These are phyloP conservation scores for Suhomyces bokatorum DNA, from an alignment of 1,139 yeast genomes.

Conservation along the genomic window DNA sequence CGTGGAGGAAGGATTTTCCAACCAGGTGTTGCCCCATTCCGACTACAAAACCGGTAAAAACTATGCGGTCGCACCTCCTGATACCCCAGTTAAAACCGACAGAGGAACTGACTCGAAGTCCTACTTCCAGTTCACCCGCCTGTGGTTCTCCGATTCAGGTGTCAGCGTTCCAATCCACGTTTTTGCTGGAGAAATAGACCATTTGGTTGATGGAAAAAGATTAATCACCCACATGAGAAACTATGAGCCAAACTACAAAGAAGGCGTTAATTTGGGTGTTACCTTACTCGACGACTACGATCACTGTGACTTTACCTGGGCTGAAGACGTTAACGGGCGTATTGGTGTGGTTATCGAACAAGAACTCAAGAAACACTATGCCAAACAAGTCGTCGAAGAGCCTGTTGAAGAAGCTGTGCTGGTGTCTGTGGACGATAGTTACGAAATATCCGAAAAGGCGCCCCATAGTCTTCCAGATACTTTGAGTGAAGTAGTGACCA, in stretches of 20 bases:
- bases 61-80: constrained; percentile 14
- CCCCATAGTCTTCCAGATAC: neutral
- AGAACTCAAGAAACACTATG: constrained; percentile 3
- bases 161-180: constrained; percentile 55
- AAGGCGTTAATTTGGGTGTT: constrained; percentile 39
- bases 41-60: constrained; percentile 36
- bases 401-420: neutral
- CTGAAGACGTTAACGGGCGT: constrained; percentile 45
- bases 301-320: constrained; percentile 60
- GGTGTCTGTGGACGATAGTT: neutral
- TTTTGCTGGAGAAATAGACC: constrained; percentile 64
- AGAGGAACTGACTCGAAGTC: constrained; percentile 43
- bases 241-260: constrained; percentile 47
- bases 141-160: constrained; percentile 53
- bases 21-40: constrained; percentile 36
- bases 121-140: constrained; percentile 48
- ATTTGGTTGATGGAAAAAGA: constrained; percentile 63
- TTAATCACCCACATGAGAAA: constrained; percentile 53
- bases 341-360: constrained; percentile 25
- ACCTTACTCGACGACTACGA: constrained; percentile 48
- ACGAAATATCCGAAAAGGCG: neutral
- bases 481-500: neutral
- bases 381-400: neutral
- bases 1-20: constrained; percentile 42
- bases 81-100: constrained; percentile 4